A percentile compares a stretch with the other conserved stretches of the same genome.
Evolutionary conservation across 2,329 filamentous ascomycete genomes (phyloP).

Genomic region (Huntiella savannae): DNA sequence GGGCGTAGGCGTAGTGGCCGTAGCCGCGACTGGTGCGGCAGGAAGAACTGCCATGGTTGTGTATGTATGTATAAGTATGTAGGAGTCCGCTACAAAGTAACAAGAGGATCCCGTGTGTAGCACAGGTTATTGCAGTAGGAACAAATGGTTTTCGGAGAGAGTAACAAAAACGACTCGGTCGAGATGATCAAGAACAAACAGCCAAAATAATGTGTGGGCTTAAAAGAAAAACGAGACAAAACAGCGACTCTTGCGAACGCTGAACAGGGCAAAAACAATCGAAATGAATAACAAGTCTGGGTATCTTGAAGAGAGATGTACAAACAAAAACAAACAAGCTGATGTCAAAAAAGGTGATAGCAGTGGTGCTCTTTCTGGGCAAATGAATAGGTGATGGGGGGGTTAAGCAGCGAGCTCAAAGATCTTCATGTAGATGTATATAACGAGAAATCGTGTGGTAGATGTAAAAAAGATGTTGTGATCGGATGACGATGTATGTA

Average conservation of each 20-base stretch:
- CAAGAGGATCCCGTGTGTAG: too few relatives aligned
- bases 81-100: slow-evolving; percentile 8
- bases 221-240: background rate
- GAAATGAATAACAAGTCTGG: background rate
- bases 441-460: too few relatives aligned
- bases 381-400: too few relatives aligned
- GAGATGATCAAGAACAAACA: background rate
- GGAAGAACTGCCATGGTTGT: slow-evolving; percentile 46
- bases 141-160: too few relatives aligned
- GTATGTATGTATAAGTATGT: slow-evolving; percentile 44
- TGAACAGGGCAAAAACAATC: background rate
- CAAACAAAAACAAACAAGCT: background rate
- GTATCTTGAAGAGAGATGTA: background rate
- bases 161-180: too few relatives aligned
- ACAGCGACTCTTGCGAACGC: background rate
- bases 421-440: too few relatives aligned
- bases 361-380: too few relatives aligned
- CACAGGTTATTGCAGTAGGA: too few relatives aligned
- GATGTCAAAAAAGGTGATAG: background rate
- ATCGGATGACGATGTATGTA: background rate
- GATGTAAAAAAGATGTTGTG: background rate
- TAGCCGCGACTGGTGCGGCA: slow-evolving; percentile 34
- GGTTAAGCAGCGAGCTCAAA: too few relatives aligned
- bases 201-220: background rate
- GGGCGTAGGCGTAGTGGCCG: slow-evolving; percentile 55